phyloP scores from a whole-genome alignment of 192 early-diverging fungal species.

The Piromyces finnis region DNA sequence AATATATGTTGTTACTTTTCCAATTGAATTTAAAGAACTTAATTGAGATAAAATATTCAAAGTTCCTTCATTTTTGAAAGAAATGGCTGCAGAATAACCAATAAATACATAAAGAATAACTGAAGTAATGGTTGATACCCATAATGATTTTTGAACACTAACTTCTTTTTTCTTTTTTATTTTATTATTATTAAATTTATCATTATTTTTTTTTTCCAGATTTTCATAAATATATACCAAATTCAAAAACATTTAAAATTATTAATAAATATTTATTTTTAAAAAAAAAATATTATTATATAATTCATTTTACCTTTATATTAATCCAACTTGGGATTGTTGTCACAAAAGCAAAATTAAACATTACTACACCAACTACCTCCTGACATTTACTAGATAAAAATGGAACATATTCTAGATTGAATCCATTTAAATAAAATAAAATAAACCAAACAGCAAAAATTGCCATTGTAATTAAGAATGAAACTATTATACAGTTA shows the following conservation, averaged over 20 bases:
- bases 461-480: conserved; percentile 17
- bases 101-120: conserved; percentile 14
- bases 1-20: conserved; percentile 15
- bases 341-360: conserved; percentile 27
- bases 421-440: not conserved
- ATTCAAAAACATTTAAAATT: too few species aligned
- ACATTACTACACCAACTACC: conserved; percentile 23
- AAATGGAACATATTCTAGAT: conserved; percentile 9
- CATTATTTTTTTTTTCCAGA: too few species aligned
- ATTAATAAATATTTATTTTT: not conserved
- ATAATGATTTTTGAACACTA: conserved; percentile 25
- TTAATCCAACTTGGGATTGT: conserved; percentile 37
- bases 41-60: conserved; percentile 7
- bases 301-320: conserved; percentile 33
- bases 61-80: conserved; percentile 6
- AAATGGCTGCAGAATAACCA: conserved; percentile 2
- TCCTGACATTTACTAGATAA: conserved; percentile 4
- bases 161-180: conserved; percentile 15
- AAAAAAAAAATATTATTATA: too few species aligned
- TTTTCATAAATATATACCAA: too few species aligned
- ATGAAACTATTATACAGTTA: conserved; percentile 11
- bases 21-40: conserved; percentile 6
- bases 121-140: conserved; percentile 14
- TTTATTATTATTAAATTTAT: not conserved
- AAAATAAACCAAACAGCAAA: conserved; percentile 18